Evolutionary conservation across 2,329 filamentous ascomycete genomes (phyloP).

Genomic region (Tricladium varicosporioides): DNA sequence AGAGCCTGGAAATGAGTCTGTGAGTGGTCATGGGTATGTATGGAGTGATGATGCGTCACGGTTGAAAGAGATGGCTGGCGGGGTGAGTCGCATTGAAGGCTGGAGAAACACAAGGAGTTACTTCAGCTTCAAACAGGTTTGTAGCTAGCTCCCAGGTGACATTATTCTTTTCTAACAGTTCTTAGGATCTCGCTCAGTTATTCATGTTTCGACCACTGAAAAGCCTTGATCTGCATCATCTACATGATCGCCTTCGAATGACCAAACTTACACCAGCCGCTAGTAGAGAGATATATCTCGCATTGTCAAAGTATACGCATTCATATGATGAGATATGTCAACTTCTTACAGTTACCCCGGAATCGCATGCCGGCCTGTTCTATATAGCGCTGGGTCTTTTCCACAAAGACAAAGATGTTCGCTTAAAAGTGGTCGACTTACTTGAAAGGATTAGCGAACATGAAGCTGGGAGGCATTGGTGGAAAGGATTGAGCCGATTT

Average conservation of each 20-base stretch:
- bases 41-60: conserved; percentile 84
- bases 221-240: conserved; percentile 83
- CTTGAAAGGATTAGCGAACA: conserved; percentile 81
- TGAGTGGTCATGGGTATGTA: conserved; percentile 88
- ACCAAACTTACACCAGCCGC: conserved; percentile 75
- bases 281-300: conserved; percentile 80
- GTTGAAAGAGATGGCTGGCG: conserved; percentile 83
- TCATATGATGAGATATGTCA: conserved; percentile 85
- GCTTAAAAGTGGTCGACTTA: conserved; percentile 73
- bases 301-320: conserved; percentile 71
- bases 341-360: conserved; percentile 76
- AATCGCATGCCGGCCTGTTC: conserved; percentile 85
- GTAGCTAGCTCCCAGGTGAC: conserved; percentile 16
- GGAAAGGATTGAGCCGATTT: conserved; percentile 81
- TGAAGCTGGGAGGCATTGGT: conserved; percentile 91
- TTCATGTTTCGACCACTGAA: conserved; percentile 68
- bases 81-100: conserved; percentile 89
- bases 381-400: conserved; percentile 89
- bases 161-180: conserved; percentile 31
- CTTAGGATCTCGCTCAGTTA: conserved; percentile 62
- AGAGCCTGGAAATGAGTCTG: conserved; percentile 54
- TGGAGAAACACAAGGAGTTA: conserved; percentile 96
- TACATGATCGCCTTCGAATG: conserved; percentile 85
- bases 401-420: conserved; percentile 79
- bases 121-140: conserved; percentile 87